Evolutionary conservation across 768 basidiomycete species (phyloP), one percentile per base, ranked within the genome.

Genomic region (Hypholoma sublateritium): DNA sequence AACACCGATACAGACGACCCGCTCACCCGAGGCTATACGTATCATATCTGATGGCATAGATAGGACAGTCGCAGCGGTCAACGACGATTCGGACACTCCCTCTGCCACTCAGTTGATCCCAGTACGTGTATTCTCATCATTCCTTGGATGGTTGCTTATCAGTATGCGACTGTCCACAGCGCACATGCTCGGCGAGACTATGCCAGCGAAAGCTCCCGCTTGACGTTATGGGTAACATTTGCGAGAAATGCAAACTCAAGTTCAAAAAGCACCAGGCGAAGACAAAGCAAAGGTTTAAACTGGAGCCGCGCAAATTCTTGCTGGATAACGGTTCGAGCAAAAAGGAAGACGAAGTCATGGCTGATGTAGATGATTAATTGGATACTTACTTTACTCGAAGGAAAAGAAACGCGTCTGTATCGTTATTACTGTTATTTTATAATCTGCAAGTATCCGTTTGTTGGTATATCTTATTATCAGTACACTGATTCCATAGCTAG

Each of bases 201-300:
- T 83, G 81, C 61, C 69, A 59, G 49, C 77, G 80, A 2, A 53
- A 59, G 9, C 56, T 82, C 3, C 60, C 72, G 5, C 22, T 50
- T 5, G 62, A 62, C 22, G 35, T 60, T 7, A 13, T 48, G 0
- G 72, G 74, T 19, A 66, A 68, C 5, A 56, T 81, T 35, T 84
- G 81, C 57, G 74, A 74, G 13, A 75, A 72, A 43, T 83, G 82
- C 61, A 73, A 71, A 58, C 42, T 65, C 25, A 72, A 74, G 37
- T 68, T 82, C 53, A 83, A 77, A 74, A 79, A 74, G 60, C 74
- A 71, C 17, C 74, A 76, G 60, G 73, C 68, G 36, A 74, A 72
- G 67, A 70, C 73, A 48, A 81, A 77, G 65, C 70, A 75, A 48
- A 70, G 76, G 35, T 76, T 74, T 56, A 79, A 72, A 59, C 72